Evolutionary conservation across 768 basidiomycete species (phyloP), one percentile per base, ranked within the genome.

Genomic region (Kwoniella sp.): DNA sequence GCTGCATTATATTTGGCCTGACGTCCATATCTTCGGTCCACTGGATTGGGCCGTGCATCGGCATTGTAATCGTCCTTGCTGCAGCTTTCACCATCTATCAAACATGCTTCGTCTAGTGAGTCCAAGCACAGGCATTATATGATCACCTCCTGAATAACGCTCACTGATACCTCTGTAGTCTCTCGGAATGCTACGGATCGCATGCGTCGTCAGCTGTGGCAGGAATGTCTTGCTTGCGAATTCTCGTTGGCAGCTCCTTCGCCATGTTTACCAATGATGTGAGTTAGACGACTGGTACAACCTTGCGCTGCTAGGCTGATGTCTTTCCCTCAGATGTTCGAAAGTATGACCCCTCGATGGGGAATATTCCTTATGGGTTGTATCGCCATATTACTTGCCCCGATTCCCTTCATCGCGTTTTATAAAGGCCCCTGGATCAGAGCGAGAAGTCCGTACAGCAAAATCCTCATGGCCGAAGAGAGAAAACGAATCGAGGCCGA

Each of bases 121-220:
- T 70, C 4, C n/a, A 25, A 25, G 29, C 13, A 26, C 63, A n/a
- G 38, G 4, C 29, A 52, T 51, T 22, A n/a, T n/a, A n/a, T n/a
- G n/a, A n/a, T n/a, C n/a, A n/a, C n/a, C n/a, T n/a, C n/a, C n/a
- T n/a, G n/a, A n/a, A n/a, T n/a, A n/a, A 12, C 58, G 29, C 58
- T 52, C 25, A 53, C 37, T 7, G 2, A 48, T 15, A 45, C 17
- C 41, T 45, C 20, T 8, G 9, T n/a, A 72, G 68, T 59, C 80
- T 89, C 12, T 86, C 88, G 2, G 87, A 89, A 79, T 87, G 86
- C 83, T 88, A 73, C 20, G 84, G 73, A 7, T 68, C 75, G 2
- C 89, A 86, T 72, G 88, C 89, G 5, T 88, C 87, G 0, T 88
- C 87, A 0, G 88, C 88, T 13, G 80, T 89, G 15, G 88, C 89